Evolutionary conservation across 176 grass and related monocot species (phyloP), one percentile per base, ranked within the genome.

Genomic region (Juncus effusus): DNA sequence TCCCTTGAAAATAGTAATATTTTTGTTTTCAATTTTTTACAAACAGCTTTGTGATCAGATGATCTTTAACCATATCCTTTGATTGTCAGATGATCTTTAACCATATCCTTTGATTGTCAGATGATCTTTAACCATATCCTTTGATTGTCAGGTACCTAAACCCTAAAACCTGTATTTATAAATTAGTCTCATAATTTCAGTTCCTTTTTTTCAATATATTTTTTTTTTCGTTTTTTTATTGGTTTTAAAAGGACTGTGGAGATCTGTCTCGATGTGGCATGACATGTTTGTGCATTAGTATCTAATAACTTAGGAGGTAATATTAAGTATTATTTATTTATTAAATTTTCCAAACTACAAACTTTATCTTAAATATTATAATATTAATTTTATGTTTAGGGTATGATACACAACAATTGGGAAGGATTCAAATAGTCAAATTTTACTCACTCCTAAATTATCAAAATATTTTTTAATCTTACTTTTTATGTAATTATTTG

Each of bases 41-140:
- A 3, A 45, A 64, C 85, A 93, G 94, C 65, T 90, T 38, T 99
- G 94, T 51, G 78, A 79, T 82, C 70, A 84, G 63, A 93, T 99
- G 94, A 75, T 93, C 74, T 87, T 99, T 74, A 99, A 87, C 80
- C 82, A 89, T n/a, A n/a, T n/a, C n/a, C n/a, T n/a, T n/a, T n/a
- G n/a, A n/a, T n/a, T n/a, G n/a, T 82, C 70, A 84, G 63, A 93
- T 99, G 94, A 75, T 93, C 74, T 87, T 99, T 74, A 99, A 87
- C 80, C 82, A 89, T n/a, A n/a, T n/a, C n/a, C n/a, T n/a, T n/a
- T n/a, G n/a, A n/a, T n/a, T n/a, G n/a, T n/a, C n/a, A n/a, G n/a
- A n/a, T n/a, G n/a, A n/a, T n/a, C n/a, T n/a, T n/a, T n/a, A n/a
- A n/a, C n/a, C n/a, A n/a, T n/a, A n/a, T n/a, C n/a, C n/a, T n/a